Evolutionary conservation across 2,329 filamentous ascomycete genomes (phyloP), one percentile per base, ranked within the genome.

Genomic region (Cladobotryum protrusum): DNA sequence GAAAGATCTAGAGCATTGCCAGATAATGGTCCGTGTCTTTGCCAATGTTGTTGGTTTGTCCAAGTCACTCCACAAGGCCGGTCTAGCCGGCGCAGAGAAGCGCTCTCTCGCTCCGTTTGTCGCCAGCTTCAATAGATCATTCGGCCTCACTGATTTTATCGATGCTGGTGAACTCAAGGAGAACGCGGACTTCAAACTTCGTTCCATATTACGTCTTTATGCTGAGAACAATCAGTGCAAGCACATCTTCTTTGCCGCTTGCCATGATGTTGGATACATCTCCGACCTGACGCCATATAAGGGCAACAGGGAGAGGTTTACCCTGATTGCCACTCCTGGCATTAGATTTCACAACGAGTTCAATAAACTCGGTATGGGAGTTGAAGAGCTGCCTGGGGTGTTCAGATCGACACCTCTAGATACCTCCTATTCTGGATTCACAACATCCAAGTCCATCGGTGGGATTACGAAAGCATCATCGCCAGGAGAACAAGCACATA

Each of bases 221-320:
- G 74, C 72, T 33, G 75, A 82, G 42, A 80, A 79, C 56, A 66
- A 72, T 3, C 78, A 83, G 58, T 86, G 82, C 67, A 80, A 78
- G 56, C 81, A 83, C 59, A 81, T 86, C 34, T 79, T 78, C 58
- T 79, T 83, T 50, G 82, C 79, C 5, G 80, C 75, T 36, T 85
- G 81, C 57, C 80, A 84, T 56, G 78, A 85, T 24, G 56, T 58
- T 6, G 60, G 58, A 20, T 63, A 84, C 59, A 64, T 82, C 42
- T 73, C 77, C 7, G 71, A 82, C 43, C 66, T 85, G 20, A 75
- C 72, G 5, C 75, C 76, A 7, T 77, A 78, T 57, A 67, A 66
- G 40, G 74, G 73, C 40, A 70, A 72, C 50, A 62, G 65, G 7
- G 70, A 77, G 19, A 72, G 73, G 45, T 73, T 83, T 52, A 83